Evolutionary conservation across 192 early-diverging fungal genomes (phyloP).

Genomic region (Entophlyctis luteolus): DNA sequence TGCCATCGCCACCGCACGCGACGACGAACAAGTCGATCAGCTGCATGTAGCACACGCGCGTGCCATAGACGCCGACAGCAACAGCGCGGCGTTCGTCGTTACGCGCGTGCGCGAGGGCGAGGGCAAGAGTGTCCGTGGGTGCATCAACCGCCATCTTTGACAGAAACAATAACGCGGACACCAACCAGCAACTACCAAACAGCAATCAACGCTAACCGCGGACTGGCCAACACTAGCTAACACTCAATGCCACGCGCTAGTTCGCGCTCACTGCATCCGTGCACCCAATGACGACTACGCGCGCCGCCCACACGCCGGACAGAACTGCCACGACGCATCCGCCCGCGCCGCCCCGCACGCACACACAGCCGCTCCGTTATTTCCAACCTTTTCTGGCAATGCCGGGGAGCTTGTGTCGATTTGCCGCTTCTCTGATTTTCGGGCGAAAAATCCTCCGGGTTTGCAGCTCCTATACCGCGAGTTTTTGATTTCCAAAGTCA

Average conservation of each 20-base stretch:
- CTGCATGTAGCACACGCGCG: constrained; percentile 24
- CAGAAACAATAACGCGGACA: too few species aligned
- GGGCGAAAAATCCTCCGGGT: constrained; percentile 19
- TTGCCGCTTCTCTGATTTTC: constrained; percentile 1
- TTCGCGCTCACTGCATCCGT: background rate
- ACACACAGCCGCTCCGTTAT: background rate
- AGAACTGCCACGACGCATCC: background rate
- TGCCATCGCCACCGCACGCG: background rate
- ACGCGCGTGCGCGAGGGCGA: constrained; percentile 2
- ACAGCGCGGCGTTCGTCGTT: constrained; percentile 1
- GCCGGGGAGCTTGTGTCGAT: too few species aligned
- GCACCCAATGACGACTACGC: background rate
- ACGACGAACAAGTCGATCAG: constrained; percentile 30
- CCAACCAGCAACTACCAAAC: too few species aligned
- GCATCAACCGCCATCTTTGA: too few species aligned
- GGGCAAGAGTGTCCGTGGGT: too few species aligned
- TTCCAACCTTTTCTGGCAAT: background rate
- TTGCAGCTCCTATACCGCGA: constrained; percentile 3
- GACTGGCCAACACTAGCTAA: too few species aligned
- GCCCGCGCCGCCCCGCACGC: background rate
- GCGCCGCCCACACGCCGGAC: background rate
- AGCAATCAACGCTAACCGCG: too few species aligned
- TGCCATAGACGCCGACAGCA: constrained; percentile 5
- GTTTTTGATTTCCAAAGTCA: background rate
- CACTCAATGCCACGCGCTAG: background rate